Evolutionary conservation across 2,329 filamentous ascomycete species (phyloP), one percentile per base, ranked within the genome.

Genomic region (Talaromyces sp.): DNA sequence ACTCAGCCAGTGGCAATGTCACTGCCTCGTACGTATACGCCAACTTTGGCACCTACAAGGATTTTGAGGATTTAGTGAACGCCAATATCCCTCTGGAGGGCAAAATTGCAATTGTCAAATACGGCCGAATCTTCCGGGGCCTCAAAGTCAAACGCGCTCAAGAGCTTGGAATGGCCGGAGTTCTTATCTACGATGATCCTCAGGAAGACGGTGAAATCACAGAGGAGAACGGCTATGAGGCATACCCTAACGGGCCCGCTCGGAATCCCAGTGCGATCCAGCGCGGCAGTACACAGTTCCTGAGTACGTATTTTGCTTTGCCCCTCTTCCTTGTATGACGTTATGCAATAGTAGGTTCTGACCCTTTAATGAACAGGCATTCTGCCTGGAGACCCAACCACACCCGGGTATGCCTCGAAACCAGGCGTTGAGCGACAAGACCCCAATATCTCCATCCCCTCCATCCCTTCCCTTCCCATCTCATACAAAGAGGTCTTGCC

Each of bases 101-200:
- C 43, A 96, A 96, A 74, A 93, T 97, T 61, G 91, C 90, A 1
- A 77, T 97, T 56, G 87, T 84, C 39, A 91, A 89, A 66, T 97
- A 97, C 69, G 93, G 93, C 14, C 81, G 83, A 41, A 86, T 93
- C 56, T 96, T 97, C 78, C 84, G 93, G 49, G 93, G 92, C 0
- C 80, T 97, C 57, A 97, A 97, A 73, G 85, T 97, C 51, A 96
- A 96, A 79, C 85, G 91, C 46, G 93, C 93, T 1, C 89, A 96
- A 71, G 91, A 97, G 63, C 79, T 96, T 16, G 93, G 92, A 32
- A 93, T 94, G 84, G 78, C 94, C 40, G 93, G 91, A n/a, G 81
- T 84, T 11, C 77, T 97, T 44, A 83, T 97, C 43, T 97, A 93
- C 75, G 87, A 82, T 40, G 93, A 97, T 69, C 93, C 93, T 1